A percentile compares a stretch with the other conserved stretches of the same genome.
phyloP scores from a whole-genome alignment of 352 stramenopile species.

The Phytophthora podocarpi region DNA sequence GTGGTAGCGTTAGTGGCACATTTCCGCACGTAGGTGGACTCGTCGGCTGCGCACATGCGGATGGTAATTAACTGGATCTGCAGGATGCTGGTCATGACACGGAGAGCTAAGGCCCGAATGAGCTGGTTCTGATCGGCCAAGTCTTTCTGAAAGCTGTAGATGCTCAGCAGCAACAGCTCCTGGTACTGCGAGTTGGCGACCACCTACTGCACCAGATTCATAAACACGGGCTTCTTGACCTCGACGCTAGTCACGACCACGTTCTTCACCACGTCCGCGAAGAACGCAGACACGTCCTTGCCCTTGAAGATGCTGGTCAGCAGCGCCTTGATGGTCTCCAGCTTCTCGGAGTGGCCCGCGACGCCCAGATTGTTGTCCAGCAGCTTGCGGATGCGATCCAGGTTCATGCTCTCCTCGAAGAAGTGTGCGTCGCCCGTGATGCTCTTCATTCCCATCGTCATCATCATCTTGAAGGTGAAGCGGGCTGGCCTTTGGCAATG shows the following conservation, averaged over 20 bases:
- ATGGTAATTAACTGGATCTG: slow-evolving; percentile 99
- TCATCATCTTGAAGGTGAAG: slow-evolving; percentile 4
- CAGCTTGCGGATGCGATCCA: slow-evolving; percentile 86
- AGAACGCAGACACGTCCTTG: slow-evolving; percentile 97
- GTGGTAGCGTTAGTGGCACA: slow-evolving; percentile 95
- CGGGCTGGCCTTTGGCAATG: no score
- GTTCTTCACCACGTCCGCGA: slow-evolving; percentile 97
- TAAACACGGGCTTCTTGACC: slow-evolving; percentile 99
- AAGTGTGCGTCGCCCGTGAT: slow-evolving; percentile 95
- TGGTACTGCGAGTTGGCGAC: slow-evolving; percentile 95
- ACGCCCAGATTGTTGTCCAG: slow-evolving; percentile 91
- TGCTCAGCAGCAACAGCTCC: slow-evolving; percentile 96
- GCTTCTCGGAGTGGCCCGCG: slow-evolving; percentile 85
- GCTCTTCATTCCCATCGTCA: slow-evolving; percentile 55
- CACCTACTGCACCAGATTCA: slow-evolving; percentile 99
- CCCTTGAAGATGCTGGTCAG: slow-evolving; percentile 97
- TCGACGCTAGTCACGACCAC: slow-evolving; percentile 94
- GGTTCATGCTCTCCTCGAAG: slow-evolving; percentile 97
- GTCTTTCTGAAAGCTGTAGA: slow-evolving; percentile 99
- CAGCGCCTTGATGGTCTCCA: slow-evolving; percentile 98
- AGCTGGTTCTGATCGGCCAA: slow-evolving; percentile 95
- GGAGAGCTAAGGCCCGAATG: slow-evolving; percentile 92
- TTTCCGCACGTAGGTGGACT: slow-evolving; percentile 97
- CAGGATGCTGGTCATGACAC: slow-evolving; percentile 98
- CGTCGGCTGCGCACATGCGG: slow-evolving; percentile 91